Conservation (phyloP, 108 stramenopile species). For the Nitzschia inconspicua region DNA sequence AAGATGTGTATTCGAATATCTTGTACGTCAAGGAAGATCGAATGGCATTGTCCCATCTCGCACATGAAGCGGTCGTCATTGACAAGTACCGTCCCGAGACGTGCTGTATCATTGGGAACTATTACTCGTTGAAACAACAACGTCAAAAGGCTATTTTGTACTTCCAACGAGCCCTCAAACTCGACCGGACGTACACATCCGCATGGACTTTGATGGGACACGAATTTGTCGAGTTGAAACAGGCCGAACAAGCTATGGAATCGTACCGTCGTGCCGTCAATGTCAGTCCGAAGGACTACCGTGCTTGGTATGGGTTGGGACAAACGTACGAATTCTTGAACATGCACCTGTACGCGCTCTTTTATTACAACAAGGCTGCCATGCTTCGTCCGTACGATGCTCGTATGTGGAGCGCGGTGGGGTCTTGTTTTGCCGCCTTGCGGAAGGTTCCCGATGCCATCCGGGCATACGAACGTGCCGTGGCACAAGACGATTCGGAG, state of each 20-base stretch:
- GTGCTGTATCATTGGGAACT: constrained; percentile 96
- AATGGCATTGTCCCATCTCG: constrained; percentile 73
- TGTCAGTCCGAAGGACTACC: constrained; percentile 90
- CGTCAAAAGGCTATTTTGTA: constrained; percentile 95
- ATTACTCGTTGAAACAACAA: constrained; percentile 92
- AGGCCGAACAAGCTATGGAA: constrained; percentile 95
- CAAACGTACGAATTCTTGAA: constrained; percentile 97
- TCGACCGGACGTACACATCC: constrained; percentile 86
- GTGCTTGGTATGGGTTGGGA: constrained; percentile 99
- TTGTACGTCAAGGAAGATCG: constrained; percentile 95
- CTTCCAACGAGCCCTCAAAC: constrained; percentile 90
- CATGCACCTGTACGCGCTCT: constrained; percentile 91
- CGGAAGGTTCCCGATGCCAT: constrained; percentile 82
- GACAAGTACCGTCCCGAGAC: constrained; percentile 96
- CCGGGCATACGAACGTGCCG: constrained; percentile 86
- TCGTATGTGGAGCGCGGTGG: constrained; percentile 98
- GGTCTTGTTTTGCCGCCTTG: constrained; percentile 75
- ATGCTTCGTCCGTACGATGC: constrained; percentile 94
- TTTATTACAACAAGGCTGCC: constrained; percentile 95
- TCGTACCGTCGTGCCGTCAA: constrained; percentile 97
- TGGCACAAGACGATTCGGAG: constrained; percentile 85
- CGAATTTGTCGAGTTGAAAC: constrained; percentile 96
- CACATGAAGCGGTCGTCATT: constrained; percentile 80
- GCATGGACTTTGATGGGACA: constrained; percentile 99
- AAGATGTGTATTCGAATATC: constrained; percentile 93